phyloP scores from a whole-genome alignment of 2,329 filamentous ascomycete genomes.

The Cercospora berteroae region DNA sequence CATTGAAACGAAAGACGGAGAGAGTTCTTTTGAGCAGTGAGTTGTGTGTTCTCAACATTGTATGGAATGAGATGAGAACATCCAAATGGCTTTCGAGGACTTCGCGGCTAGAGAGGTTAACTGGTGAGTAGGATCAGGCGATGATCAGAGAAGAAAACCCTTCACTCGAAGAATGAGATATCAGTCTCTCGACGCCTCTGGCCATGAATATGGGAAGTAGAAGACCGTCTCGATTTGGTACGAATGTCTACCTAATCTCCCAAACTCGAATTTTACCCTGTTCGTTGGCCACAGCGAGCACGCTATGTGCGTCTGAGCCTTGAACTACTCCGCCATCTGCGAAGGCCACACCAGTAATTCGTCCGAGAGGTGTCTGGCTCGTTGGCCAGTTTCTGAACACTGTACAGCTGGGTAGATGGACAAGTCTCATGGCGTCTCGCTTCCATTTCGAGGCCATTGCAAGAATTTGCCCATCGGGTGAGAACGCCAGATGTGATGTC shows the following conservation, averaged over 20 bases:
- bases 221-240: background rate
- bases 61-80: background rate
- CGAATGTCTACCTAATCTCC: slow-evolving; percentile 61
- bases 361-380: slow-evolving; percentile 78
- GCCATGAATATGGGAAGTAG: too few relatives aligned
- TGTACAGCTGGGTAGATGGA: slow-evolving; percentile 87
- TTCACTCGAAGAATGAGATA: too few relatives aligned
- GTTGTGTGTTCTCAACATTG: slow-evolving; percentile 7
- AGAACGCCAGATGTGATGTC: slow-evolving; percentile 75
- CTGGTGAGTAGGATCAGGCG: background rate
- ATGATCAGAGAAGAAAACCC: background rate
- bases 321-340: slow-evolving; percentile 40
- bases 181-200: too few relatives aligned
- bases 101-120: background rate
- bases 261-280: slow-evolving; percentile 83
- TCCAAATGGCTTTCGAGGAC: background rate
- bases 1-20: slow-evolving; percentile 63
- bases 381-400: slow-evolving; percentile 98
- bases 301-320: slow-evolving; percentile 41
- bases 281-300: slow-evolving; percentile 86
- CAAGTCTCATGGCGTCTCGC: slow-evolving; percentile 80
- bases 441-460: slow-evolving; percentile 84
- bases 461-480: slow-evolving; percentile 83
- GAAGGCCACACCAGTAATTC: slow-evolving; percentile 63
- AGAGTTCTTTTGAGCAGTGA: slow-evolving; percentile 58